Conservation (phyloP, 106 monocot genomes). For the Amphibolis antarctica region DNA sequence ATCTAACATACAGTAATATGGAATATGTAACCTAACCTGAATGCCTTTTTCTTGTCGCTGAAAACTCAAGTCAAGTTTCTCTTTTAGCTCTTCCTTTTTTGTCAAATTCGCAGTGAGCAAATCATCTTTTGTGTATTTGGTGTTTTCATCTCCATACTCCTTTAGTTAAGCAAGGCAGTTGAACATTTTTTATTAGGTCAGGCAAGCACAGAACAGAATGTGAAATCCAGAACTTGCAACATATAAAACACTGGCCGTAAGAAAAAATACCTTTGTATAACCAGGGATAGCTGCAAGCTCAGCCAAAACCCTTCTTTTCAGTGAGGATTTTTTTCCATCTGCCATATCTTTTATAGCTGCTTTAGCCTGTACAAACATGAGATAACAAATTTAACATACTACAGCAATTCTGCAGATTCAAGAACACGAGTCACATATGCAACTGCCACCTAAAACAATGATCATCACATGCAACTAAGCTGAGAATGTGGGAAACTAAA, state of each 20-base stretch:
- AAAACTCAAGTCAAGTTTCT: constrained; percentile 19
- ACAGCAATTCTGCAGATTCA: too few relatives aligned
- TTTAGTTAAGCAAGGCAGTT: not conserved
- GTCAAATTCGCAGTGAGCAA: constrained; percentile 5
- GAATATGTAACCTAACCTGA: constrained; percentile 23
- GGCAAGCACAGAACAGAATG: not conserved
- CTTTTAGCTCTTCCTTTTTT: constrained; percentile 13
- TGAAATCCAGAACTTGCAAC: not conserved
- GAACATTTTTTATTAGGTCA: not conserved
- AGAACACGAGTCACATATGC: too few relatives aligned
- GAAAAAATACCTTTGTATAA: constrained; percentile 17
- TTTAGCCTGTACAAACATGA: constrained; percentile 18
- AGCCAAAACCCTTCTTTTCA: constrained; percentile 31
- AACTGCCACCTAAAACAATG: too few relatives aligned
- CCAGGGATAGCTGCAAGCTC: constrained; percentile 16
- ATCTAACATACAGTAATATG: not conserved
- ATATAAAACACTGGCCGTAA: not conserved
- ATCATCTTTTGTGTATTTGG: constrained; percentile 17
- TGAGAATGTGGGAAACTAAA: too few relatives aligned
- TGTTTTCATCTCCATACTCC: constrained; percentile 24
- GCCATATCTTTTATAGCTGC: constrained; percentile 25
- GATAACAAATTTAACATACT: not conserved
- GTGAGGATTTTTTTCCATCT: constrained; percentile 32
- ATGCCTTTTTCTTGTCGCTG: constrained; percentile 50
- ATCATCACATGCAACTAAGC: too few relatives aligned